phyloP scores from a whole-genome alignment of 1,139 yeast species.

The Debaryomyces robertsiae region DNA sequence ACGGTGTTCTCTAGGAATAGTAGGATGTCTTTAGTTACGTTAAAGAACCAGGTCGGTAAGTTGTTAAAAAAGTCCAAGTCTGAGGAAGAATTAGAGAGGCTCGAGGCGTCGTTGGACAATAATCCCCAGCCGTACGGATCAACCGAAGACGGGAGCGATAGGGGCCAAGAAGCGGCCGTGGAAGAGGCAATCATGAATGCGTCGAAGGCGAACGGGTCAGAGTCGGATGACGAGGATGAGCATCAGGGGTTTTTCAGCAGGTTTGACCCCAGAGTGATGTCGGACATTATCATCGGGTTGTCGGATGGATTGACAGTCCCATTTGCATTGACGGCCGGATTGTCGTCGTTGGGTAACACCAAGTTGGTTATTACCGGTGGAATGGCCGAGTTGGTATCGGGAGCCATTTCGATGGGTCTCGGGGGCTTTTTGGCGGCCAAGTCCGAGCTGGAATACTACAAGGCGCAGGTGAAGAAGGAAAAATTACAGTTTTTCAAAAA shows the following conservation, averaged over 20 bases:
- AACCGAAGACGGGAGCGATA: constrained; percentile 36
- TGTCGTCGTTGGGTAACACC: constrained; percentile 74
- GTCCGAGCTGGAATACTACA: constrained; percentile 73
- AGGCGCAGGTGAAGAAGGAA: constrained; percentile 70
- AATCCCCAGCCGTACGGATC: constrained; percentile 44
- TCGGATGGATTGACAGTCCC: constrained; percentile 85
- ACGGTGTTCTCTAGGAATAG: neutral
- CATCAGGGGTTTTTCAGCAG: constrained; percentile 40
- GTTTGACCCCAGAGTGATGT: constrained; percentile 74
- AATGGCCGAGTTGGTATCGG: constrained; percentile 80
- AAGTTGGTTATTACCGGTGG: constrained; percentile 82
- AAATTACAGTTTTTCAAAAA: constrained; percentile 67
- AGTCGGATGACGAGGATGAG: constrained; percentile 27
- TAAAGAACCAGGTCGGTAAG: constrained; percentile 38
- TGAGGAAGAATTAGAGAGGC: constrained; percentile 38
- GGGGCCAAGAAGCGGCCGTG: constrained; percentile 40
- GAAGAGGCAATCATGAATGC: constrained; percentile 43
- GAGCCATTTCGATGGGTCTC: constrained; percentile 84
- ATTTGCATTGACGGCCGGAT: constrained; percentile 81
- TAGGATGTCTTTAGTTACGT: constrained; percentile 41
- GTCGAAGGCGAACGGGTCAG: constrained; percentile 20
- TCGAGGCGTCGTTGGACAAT: constrained; percentile 36
- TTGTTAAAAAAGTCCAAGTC: constrained; percentile 26
- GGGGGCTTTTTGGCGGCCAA: constrained; percentile 84
- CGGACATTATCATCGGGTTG: constrained; percentile 76